Conservation (phyloP, 1,284 basidiomycete species). For the Ustilago xerochloae region DNA sequence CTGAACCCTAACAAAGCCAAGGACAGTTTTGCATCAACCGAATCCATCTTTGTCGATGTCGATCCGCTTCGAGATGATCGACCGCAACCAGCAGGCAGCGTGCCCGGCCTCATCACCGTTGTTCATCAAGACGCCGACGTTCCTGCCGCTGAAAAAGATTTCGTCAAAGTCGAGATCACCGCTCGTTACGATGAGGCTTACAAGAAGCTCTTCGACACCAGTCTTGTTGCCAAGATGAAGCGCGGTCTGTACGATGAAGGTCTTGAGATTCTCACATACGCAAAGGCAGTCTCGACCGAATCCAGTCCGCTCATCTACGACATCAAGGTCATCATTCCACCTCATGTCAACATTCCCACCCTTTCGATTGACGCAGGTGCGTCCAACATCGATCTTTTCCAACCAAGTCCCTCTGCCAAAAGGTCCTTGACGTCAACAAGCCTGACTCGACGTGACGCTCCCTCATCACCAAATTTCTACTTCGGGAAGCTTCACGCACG, state of each 20-base stretch:
- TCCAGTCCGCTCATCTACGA: constrained; percentile 51
- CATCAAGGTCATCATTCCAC: constrained; percentile 54
- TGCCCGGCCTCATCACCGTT: constrained; percentile 37
- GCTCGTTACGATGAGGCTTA: constrained; percentile 52
- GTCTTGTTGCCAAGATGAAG: constrained; percentile 55
- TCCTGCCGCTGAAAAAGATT: constrained; percentile 27
- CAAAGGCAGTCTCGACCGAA: constrained; percentile 39
- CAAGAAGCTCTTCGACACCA: constrained; percentile 45
- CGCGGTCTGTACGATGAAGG: constrained; percentile 54
- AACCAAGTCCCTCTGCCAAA: not conserved
- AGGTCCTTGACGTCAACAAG: not conserved
- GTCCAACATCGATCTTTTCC: constrained; percentile 45
- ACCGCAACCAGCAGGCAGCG: constrained; percentile 36
- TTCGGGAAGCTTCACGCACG: constrained; percentile 49
- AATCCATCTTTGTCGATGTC: constrained; percentile 53
- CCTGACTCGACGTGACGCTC: constrained; percentile 5
- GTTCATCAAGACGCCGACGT: constrained; percentile 28
- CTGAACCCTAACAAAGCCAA: constrained; percentile 46
- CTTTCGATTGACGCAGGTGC: constrained; percentile 45
- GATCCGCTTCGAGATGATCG: constrained; percentile 39
- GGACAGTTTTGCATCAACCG: constrained; percentile 46
- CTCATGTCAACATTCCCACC: constrained; percentile 38
- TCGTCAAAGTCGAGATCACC: constrained; percentile 55
- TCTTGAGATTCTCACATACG: constrained; percentile 51
- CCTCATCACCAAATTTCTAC: constrained; percentile 27